Evolutionary conservation across 768 basidiomycete genomes (phyloP), one percentile per base, ranked within the genome.

Genomic region (Mycena capillaripes): DNA sequence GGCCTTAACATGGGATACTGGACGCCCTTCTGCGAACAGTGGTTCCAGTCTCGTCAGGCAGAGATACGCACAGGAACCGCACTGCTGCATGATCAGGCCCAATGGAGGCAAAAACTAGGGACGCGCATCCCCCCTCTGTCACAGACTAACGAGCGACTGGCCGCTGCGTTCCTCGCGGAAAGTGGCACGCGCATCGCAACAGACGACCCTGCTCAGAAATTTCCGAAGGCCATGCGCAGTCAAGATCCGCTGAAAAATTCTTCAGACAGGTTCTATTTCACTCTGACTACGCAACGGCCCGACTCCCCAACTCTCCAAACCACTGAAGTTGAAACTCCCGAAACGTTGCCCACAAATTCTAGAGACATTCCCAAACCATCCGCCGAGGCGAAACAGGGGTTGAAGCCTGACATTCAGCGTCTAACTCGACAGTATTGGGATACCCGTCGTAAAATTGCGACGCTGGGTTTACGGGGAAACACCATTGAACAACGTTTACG

Each of bases 401-500:
- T 38, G 23, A 57, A 21, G 40, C 64, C 63, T 32, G 57, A 66
- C 16, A 23, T 46, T 44, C 70, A 71, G 38, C 36, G 44, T 2
- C 25, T 53, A 23, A 66, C 70, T 42, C 63, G 70, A n/a, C 36
- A 66, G 52, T 71, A 66, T 42, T 71, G 70, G 70, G 70, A 71
- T 36, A 29, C 25, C 25, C 70, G 70, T 44, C 70, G 70, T 11
- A 52, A 66, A 27, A 60, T 66, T 17, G 34, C 58, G 19, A 4
- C 63, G 11, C 21, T 32, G 12, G 57, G 52, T 36, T 23, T 52
- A 23, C 64, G 70, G 17, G 63, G 63, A 36, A 36, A 42, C 4
- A 52, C 38, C 2, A 65, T 71, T 12, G 70, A 71, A 46, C 34
- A 55, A 17, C 44, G 52, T 21, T 58, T 71, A 9, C 70, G 63